These are phyloP conservation scores for Phytopythium litorale DNA, from an alignment of 352 stramenopile species.

Conservation along the genomic window DNA sequence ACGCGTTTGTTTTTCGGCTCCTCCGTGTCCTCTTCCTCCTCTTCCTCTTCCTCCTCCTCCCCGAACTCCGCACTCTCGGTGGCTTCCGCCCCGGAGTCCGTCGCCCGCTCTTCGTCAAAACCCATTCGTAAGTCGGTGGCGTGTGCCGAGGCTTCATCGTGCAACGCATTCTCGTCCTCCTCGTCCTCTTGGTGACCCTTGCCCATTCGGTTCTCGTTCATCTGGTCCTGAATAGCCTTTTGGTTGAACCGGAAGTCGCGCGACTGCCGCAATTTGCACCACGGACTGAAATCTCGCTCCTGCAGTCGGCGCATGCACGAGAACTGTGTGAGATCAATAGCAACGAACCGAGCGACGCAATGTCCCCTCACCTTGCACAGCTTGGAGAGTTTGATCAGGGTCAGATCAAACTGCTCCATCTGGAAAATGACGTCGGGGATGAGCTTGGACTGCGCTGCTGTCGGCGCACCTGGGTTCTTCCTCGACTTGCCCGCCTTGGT, in stretches of 20 bases:
- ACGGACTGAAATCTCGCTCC: conserved; percentile 41
- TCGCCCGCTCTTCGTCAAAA: not conserved
- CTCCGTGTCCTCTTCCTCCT: not conserved
- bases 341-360: not conserved
- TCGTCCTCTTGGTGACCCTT: conserved; percentile 11
- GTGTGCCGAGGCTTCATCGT: conserved; percentile 11
- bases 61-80: conserved; percentile 1
- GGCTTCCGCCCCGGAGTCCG: conserved; percentile 11
- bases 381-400: conserved; percentile 64
- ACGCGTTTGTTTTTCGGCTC: not conserved
- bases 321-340: not conserved
- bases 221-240: conserved; percentile 23
- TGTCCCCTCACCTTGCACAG: conserved; percentile 34
- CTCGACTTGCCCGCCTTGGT: conserved; percentile 9
- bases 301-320: conserved; percentile 5
- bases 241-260: conserved; percentile 55
- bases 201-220: conserved; percentile 13
- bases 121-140: not conserved
- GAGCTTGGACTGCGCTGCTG: conserved; percentile 36
- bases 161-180: conserved; percentile 12
- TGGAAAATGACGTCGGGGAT: conserved; percentile 67
- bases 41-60: not conserved
- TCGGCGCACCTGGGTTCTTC: conserved; percentile 3
- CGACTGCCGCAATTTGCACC: conserved; percentile 43
- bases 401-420: conserved; percentile 65